A percentile compares a stretch with the other conserved stretches of the same genome.
Evolutionary conservation across 2,329 filamentous ascomycete species (phyloP).

Genomic region (Tolypocladium cylindrosporum): DNA sequence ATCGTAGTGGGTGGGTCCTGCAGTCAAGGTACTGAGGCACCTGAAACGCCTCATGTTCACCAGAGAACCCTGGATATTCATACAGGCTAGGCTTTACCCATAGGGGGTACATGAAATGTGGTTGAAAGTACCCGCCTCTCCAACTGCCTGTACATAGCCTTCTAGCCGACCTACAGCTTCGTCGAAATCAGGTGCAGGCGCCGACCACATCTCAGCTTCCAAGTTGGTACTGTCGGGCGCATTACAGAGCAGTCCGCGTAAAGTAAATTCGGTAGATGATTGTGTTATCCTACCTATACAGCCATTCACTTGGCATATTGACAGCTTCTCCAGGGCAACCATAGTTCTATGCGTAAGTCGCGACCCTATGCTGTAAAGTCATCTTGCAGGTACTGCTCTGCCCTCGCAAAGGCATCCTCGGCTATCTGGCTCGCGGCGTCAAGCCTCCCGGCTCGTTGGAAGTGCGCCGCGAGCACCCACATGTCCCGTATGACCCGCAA

Average conservation of each 20-base stretch:
- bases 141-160: neutral
- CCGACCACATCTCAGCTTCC: neutral
- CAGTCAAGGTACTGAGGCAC: neutral
- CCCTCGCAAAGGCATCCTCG: constrained; percentile 21
- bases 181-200: neutral
- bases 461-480: constrained; percentile 26
- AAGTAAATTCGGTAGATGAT: neutral
- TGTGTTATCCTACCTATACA: neutral
- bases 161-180: neutral
- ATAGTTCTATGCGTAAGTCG: neutral
- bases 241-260: no score
- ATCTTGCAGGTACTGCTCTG: constrained; percentile 17
- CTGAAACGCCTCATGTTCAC: neutral
- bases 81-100: neutral
- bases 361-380: neutral
- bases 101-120: no score
- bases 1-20: constrained; percentile 26
- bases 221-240: no score
- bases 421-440: constrained; percentile 17
- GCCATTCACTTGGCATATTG: neutral
- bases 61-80: neutral
- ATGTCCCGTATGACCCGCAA: constrained; percentile 26
- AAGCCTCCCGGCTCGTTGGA: constrained; percentile 17
- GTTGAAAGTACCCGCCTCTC: neutral
- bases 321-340: neutral